Evolutionary conservation across 257 asterid genomes (phyloP).

Genomic region (Przewalskia tangutica): DNA sequence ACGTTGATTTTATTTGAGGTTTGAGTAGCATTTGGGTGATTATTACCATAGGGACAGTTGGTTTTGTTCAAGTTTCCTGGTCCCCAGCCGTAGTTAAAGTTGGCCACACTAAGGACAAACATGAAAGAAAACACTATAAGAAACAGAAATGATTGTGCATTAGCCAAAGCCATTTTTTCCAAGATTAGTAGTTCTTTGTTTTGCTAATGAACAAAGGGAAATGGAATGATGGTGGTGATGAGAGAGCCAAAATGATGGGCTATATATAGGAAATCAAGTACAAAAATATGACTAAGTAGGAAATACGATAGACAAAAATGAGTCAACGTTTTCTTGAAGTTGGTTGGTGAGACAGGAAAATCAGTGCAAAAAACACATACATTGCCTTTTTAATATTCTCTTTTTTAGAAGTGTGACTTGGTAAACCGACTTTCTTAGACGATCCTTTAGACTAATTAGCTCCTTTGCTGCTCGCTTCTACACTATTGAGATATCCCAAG

Average conservation of each 20-base stretch:
- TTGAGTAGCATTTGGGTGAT: conserved; percentile 23
- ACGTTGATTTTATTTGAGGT: conserved; percentile 30
- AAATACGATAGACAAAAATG: neutral
- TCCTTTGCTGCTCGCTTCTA: neutral
- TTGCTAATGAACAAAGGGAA: neutral
- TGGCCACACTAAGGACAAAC: conserved; percentile 23
- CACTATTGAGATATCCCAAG: neutral
- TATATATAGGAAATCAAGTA: conserved; percentile 6
- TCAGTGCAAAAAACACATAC: neutral
- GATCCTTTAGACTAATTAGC: neutral
- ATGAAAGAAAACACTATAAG: conserved; percentile 7
- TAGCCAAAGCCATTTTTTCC: conserved; percentile 15
- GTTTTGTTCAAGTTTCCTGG: conserved; percentile 2
- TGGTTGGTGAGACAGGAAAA: conserved; percentile 5
- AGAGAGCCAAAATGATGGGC: neutral
- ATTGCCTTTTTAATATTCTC: neutral
- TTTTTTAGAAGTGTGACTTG: neutral
- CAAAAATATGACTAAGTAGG: neutral
- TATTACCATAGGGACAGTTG: conserved; percentile 24
- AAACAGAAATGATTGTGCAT: conserved; percentile 5
- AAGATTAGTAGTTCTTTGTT: neutral
- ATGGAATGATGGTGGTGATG: neutral
- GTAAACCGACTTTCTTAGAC: neutral
- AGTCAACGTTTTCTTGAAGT: neutral
- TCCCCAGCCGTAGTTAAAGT: conserved; percentile 32